Conservation (phyloP, 768 basidiomycete genomes). For the Aureoboletus auriporus region DNA sequence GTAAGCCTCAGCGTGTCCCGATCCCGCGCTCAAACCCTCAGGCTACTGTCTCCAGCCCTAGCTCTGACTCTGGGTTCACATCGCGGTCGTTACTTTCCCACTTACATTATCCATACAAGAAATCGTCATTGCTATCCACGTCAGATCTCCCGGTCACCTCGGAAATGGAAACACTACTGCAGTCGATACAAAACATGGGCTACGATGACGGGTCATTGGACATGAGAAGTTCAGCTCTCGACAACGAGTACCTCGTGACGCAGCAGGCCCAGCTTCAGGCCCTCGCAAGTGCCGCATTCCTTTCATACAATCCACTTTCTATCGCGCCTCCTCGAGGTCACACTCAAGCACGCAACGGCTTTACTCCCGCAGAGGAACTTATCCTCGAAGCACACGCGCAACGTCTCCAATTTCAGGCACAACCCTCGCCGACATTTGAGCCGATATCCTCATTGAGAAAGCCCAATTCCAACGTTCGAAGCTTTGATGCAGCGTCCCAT, state of each 20-base stretch:
- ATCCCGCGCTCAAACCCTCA: constrained; percentile 6
- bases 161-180: constrained; percentile 37
- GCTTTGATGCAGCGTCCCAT: constrained; percentile 3
- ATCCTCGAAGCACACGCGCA: constrained; percentile 54
- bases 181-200: constrained; percentile 29
- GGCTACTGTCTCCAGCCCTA: not conserved
- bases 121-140: constrained; percentile 13
- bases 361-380: constrained; percentile 65
- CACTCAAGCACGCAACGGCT: constrained; percentile 47
- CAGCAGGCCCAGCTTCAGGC: constrained; percentile 22
- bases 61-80: not conserved
- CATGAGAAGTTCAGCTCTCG: constrained; percentile 11
- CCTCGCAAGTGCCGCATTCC: constrained; percentile 16
- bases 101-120: constrained; percentile 13
- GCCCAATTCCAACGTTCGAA: constrained; percentile 4
- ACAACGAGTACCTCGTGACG: constrained; percentile 12
- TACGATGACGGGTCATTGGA: constrained; percentile 15
- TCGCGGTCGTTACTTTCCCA: constrained; percentile 21
- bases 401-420: constrained; percentile 18
- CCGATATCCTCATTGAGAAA: constrained; percentile 4
- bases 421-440: constrained; percentile 8
- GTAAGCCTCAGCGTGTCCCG: constrained; percentile 8
- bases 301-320: constrained; percentile 10
- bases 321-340: constrained; percentile 20
- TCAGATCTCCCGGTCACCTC: constrained; percentile 29